Evolutionary conservation across 805 yeast species (phyloP), one percentile per base, ranked within the genome.

Genomic region (Yarrowia sp.): DNA sequence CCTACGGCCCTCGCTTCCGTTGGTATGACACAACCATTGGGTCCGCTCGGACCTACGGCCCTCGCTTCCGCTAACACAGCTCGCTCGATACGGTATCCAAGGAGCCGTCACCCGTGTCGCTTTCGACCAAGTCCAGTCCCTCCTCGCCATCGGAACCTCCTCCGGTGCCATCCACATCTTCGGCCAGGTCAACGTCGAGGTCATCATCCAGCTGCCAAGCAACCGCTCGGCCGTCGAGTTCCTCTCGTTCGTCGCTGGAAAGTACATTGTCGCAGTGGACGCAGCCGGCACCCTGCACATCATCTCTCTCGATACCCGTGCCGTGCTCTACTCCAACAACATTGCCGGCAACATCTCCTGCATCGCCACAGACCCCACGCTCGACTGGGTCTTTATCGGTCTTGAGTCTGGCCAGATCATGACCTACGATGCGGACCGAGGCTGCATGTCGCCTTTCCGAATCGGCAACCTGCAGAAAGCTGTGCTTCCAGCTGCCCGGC

Each of bases 361-460:
- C 2, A 78, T 87, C 13, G 95, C 84, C 66, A 75, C 88, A 0
- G 99, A 95, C 71, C 97, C 98, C 1, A 82, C 96, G 0, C 74
- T 95, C 68, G 98, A 92, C 74, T 95, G 95, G 90, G 76, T 93
- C 14, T 80, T 88, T 50, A 71, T 93, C 18, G 99, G 98, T 3
- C 77, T 90, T 62, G 82, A 84, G 55, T 91, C 86, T 73, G 99
- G 99, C 1, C 74, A 84, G 2, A 75, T 89, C 1, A 75, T 85
- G 35, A 86, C 87, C 8, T 93, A 82, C 72, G 97, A 95, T 74
- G 86, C 93, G 15, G 98, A 92, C 72, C 80, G 96, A 41, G 89
- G 92, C 38, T 71, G 73, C 32, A 74, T 86, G 68, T 83, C 97
- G 0, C 86, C 88, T 1, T 80, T 84, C 66, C 81, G 86, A 64